Evolutionary conservation across 345 rosid genomes (phyloP), one percentile per base, ranked within the genome.

Genomic region (Capsella bursapastoris): DNA sequence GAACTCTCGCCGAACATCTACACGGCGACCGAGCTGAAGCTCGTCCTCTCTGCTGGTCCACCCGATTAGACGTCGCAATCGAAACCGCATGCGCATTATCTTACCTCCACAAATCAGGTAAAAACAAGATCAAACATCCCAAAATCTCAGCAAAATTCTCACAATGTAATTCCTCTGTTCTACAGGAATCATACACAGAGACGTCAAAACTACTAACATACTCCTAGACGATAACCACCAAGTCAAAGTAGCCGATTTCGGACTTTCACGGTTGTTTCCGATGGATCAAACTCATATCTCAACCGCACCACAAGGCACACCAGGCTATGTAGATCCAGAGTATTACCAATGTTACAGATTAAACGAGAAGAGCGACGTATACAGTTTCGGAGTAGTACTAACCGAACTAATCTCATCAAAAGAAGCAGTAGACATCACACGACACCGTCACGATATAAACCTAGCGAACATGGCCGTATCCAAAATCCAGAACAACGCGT

Each of bases 161-260:
- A 55, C 58, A 9, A 28, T 27, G 32, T 5, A 4, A 15, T 49
- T 49, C 53, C 5, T 7, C 53, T 50, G 3, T 13, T 28, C 6
- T 4, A 44, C 8, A 63, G 80, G 50, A 29, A 83, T 93, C 55
- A 88, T 93, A 45, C 98, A 93, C 58, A 91, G 97, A 0, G 97
- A 93, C 28, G 93, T 93, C 47, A 93, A 93, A 79, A 88, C 91
- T 34, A 88, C 88, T 59, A 93, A 93, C 83, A 93, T 93, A 50
- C 97, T 93, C 35, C 82, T 93, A 0, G 97, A 85, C 76, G 79
- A 66, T 29, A 60, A 79, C 25, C 80, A 80, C 74, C 77, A 35
- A 2, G 98, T 93, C 14, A 93, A 93, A 76, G 98, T 93, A 10
- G 98, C 98, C 3, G 98, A 93, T 83, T 93, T 93, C 38, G 98